Percentiles rank a stretch among this genome's conserved stretches.
Evolutionary conservation across 1,139 yeast species (phyloP).

Genomic region (Diutina siamensis): DNA sequence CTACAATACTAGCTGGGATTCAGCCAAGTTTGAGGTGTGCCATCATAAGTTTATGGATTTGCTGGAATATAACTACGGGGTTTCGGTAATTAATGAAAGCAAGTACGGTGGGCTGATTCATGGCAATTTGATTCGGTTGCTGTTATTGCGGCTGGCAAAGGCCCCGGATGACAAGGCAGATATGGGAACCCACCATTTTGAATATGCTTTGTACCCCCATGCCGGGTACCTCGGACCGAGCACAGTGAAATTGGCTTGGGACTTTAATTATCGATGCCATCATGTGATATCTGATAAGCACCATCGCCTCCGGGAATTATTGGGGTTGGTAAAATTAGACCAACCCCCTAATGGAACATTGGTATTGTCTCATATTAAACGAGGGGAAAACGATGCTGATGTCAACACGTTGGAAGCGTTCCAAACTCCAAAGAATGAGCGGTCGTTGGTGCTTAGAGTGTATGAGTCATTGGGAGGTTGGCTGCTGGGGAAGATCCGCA

Average conservation of each 20-base stretch:
- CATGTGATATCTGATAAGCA: neutral
- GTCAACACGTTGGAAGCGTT: slow-evolving; percentile 23
- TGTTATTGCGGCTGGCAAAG: slow-evolving; percentile 75
- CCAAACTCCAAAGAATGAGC: slow-evolving; percentile 30
- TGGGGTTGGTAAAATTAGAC: neutral
- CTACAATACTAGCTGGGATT: slow-evolving; percentile 90
- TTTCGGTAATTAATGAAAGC: slow-evolving; percentile 70
- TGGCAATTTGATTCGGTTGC: slow-evolving; percentile 78
- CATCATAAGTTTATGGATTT: slow-evolving; percentile 91
- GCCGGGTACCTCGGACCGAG: slow-evolving; percentile 47
- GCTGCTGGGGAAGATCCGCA: slow-evolving; percentile 38
- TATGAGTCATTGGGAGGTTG: slow-evolving; percentile 83
- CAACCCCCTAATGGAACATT: slow-evolving; percentile 40
- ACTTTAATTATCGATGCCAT: slow-evolving; percentile 48
- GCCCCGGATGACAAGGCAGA: slow-evolving; percentile 91
- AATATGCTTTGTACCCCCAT: slow-evolving; percentile 81
- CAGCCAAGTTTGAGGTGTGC: slow-evolving; percentile 92
- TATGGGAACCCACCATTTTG: slow-evolving; percentile 78
- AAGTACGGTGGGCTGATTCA: slow-evolving; percentile 90
- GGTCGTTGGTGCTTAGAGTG: slow-evolving; percentile 56
- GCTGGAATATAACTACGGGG: slow-evolving; percentile 79
- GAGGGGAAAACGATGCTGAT: slow-evolving; percentile 76
- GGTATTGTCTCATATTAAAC: slow-evolving; percentile 66
- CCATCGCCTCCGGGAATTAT: neutral
- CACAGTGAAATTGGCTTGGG: slow-evolving; percentile 66